Evolutionary conservation across 768 basidiomycete genomes (phyloP).

Genomic region (Lactarius trivialis): DNA sequence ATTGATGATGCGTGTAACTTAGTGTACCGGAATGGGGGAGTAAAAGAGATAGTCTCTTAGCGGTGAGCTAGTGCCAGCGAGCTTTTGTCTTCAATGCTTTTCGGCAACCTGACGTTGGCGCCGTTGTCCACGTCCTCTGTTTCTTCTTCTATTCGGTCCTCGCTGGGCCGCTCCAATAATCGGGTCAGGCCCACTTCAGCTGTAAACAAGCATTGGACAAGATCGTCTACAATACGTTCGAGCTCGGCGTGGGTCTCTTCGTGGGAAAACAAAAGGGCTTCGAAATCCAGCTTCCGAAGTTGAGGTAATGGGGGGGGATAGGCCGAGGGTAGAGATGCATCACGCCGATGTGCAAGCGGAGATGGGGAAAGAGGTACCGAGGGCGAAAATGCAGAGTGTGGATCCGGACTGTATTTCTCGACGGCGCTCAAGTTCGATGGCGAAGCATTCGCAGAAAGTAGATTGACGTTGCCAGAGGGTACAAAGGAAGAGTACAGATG

Average conservation of each 20-base stretch:
- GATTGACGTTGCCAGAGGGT: conserved; percentile 20
- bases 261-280: conserved; percentile 42
- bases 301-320: conserved; percentile 30
- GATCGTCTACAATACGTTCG: conserved; percentile 63
- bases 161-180: conserved; percentile 49
- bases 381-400: conserved; percentile 5
- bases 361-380: conserved; percentile 20
- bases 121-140: conserved; percentile 36
- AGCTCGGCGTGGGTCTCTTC: conserved; percentile 65
- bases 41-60: neutral
- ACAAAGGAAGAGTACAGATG: conserved; percentile 30
- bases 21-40: neutral
- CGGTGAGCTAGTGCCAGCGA: conserved; percentile 7
- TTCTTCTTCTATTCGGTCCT: conserved; percentile 59
- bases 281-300: conserved; percentile 66
- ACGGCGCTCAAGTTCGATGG: neutral
- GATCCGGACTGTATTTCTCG: conserved; percentile 4
- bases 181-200: conserved; percentile 66
- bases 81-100: conserved; percentile 5
- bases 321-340: conserved; percentile 21
- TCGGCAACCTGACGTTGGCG: neutral
- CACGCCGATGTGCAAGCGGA: conserved; percentile 26
- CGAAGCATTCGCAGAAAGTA: neutral
- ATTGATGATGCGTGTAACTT: conserved; percentile 1
- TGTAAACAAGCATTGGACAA: conserved; percentile 67